Percentiles rank a stretch among this genome's conserved stretches.
phyloP scores from a whole-genome alignment of 768 basidiomycete genomes.

The Boletus insuetus region DNA sequence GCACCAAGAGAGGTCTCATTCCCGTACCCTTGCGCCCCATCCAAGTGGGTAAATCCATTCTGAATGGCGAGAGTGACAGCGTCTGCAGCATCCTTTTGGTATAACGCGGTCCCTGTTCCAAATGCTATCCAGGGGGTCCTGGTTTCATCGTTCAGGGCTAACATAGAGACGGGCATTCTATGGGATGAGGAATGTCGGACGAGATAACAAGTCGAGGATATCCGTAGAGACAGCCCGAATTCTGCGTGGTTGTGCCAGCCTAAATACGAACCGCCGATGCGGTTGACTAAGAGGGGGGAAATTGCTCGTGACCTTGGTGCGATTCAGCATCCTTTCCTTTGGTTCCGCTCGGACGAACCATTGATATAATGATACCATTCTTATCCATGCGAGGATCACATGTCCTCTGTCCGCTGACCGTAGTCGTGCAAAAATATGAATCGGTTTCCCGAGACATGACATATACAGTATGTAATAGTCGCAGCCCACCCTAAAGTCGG shows the following conservation, averaged over 20 bases:
- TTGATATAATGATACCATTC: not conserved
- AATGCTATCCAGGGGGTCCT: conserved; percentile 56
- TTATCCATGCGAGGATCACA: not conserved
- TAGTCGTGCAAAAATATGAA: not conserved
- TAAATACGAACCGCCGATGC: conserved; percentile 6
- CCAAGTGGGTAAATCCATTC: conserved; percentile 58
- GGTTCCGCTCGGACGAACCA: too few relatives aligned
- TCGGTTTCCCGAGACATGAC: not conserved
- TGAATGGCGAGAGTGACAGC: conserved; percentile 47
- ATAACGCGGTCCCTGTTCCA: conserved; percentile 60
- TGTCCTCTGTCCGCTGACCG: not conserved
- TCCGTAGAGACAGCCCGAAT: not conserved
- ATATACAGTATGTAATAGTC: too few relatives aligned
- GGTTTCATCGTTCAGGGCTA: conserved; percentile 55
- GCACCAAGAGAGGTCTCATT: conserved; percentile 55
- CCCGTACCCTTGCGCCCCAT: conserved; percentile 58
- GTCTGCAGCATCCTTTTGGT: conserved; percentile 38
- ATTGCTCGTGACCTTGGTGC: conserved; percentile 11
- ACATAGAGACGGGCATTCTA: conserved; percentile 28
- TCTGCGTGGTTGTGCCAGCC: not conserved
- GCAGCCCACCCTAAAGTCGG: conserved; percentile 47
- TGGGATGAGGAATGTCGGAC: not conserved
- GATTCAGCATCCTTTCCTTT: not conserved
- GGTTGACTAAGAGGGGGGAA: conserved; percentile 9
- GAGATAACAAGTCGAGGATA: conserved; percentile 3